These are phyloP conservation scores for Vitis cinerea DNA, from an alignment of 164 flowering plant genomes.

Conservation along the genomic window DNA sequence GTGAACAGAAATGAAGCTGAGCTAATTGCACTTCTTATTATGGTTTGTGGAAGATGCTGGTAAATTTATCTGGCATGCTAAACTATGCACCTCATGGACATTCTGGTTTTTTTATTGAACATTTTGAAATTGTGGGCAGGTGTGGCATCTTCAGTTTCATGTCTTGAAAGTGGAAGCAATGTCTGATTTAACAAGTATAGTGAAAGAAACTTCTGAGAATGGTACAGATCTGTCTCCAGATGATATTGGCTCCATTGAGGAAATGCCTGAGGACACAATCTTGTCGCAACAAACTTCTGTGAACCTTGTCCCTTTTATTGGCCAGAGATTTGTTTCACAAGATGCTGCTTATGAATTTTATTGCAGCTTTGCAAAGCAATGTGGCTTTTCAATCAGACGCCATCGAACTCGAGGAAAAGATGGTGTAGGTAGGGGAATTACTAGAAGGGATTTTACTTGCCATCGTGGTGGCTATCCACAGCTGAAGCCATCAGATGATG, in stretches of 20 bases:
- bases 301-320: constrained; percentile 73
- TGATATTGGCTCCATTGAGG: constrained; percentile 61
- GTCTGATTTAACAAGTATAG: constrained; percentile 48
- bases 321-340: constrained; percentile 82
- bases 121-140: too few species aligned
- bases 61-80: too few species aligned
- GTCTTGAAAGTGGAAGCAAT: constrained; percentile 10
- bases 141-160: too few species aligned
- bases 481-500: constrained; percentile 67
- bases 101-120: too few species aligned
- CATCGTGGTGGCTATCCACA: constrained; percentile 86
- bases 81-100: too few species aligned
- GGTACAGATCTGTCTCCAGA: constrained; percentile 64
- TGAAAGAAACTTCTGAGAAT: constrained; percentile 61
- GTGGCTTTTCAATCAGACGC: constrained; percentile 83
- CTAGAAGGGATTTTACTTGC: constrained; percentile 85
- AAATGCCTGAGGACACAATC: constrained; percentile 67
- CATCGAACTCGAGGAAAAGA: constrained; percentile 84
- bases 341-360: constrained; percentile 90
- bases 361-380: constrained; percentile 84
- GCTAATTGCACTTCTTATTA: too few species aligned
- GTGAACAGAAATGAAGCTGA: too few species aligned
- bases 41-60: too few species aligned
- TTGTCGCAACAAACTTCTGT: constrained; percentile 77
- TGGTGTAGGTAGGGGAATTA: constrained; percentile 82